Conservation (phyloP, 176 grass and related monocot genomes). For the Triticum urartu region DNA sequence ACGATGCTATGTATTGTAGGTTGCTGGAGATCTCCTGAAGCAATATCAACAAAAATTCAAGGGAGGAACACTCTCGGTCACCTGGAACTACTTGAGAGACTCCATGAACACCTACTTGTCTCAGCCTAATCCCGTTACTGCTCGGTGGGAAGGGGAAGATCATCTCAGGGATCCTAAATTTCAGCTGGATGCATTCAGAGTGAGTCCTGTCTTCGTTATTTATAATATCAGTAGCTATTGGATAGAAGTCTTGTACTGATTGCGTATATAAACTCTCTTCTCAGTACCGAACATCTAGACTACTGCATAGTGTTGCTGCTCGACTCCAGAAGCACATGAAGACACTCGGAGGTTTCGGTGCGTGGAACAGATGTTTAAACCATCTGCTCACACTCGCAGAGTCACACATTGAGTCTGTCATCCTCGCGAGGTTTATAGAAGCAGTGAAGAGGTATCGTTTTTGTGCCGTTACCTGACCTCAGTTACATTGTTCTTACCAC, state of each 20-base stretch:
- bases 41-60: constrained; percentile 92
- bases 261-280: constrained; percentile 1
- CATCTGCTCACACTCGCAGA: constrained; percentile 90
- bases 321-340: constrained; percentile 86
- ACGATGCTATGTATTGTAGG: constrained; percentile 47
- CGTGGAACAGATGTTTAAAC: constrained; percentile 99
- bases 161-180: constrained; percentile 94
- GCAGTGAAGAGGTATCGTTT: constrained; percentile 65
- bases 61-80: constrained; percentile 83
- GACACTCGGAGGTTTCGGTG: constrained; percentile 88
- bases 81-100: constrained; percentile 98
- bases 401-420: constrained; percentile 88
- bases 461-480: not conserved
- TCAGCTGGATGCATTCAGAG: constrained; percentile 96
- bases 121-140: constrained; percentile 88
- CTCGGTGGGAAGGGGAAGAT: constrained; percentile 92
- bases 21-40: constrained; percentile 89
- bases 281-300: constrained; percentile 89
- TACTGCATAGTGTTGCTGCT: constrained; percentile 87
- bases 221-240: not conserved
- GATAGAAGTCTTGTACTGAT: constrained; percentile 7
- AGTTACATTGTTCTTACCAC: not conserved
- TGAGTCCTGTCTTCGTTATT: constrained; percentile 28
- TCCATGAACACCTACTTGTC: constrained; percentile 91
- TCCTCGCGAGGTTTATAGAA: constrained; percentile 94